Evolutionary conservation across 306 rosid genomes (phyloP).

Genomic region (Vigna trinervia): DNA sequence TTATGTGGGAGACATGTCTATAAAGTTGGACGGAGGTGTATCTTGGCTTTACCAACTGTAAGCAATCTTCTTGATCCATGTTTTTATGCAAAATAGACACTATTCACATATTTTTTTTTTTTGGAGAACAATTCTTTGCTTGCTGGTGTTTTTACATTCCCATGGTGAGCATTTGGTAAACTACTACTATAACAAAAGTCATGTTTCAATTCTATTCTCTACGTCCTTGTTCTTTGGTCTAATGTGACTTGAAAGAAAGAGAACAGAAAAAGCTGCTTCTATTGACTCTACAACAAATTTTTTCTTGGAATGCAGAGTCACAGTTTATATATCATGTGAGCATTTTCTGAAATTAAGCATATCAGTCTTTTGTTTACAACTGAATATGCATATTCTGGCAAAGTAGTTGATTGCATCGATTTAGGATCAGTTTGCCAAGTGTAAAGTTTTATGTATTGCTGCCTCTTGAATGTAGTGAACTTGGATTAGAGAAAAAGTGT

Average conservation of each 20-base stretch:
- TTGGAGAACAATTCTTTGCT: conserved; percentile 9
- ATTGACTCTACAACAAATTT: not conserved
- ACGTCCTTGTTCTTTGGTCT: conserved; percentile 3
- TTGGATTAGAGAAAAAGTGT: conserved; percentile 12
- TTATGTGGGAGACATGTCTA: conserved; percentile 61
- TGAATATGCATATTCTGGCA: not conserved
- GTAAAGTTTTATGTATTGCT: not conserved
- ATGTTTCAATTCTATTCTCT: not conserved
- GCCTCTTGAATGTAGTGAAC: not conserved
- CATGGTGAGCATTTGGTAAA: not conserved
- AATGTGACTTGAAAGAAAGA: conserved; percentile 13
- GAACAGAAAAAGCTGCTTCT: not conserved
- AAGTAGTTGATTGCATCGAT: not conserved
- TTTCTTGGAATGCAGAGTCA: not conserved
- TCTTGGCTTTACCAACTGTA: conserved; percentile 96
- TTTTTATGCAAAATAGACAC: conserved; percentile 32
- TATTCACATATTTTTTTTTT: conserved; percentile 10
- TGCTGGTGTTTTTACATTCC: not conserved
- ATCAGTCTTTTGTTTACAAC: not conserved
- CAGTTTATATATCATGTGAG: not conserved
- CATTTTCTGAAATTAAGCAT: not conserved
- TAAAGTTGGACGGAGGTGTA: conserved; percentile 82
- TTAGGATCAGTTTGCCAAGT: not conserved
- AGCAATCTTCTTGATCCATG: conserved; percentile 44
- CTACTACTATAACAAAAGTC: not conserved